Evolutionary conservation across 441 rosid genomes (phyloP).

Genomic region (Corymbia citriodora): DNA sequence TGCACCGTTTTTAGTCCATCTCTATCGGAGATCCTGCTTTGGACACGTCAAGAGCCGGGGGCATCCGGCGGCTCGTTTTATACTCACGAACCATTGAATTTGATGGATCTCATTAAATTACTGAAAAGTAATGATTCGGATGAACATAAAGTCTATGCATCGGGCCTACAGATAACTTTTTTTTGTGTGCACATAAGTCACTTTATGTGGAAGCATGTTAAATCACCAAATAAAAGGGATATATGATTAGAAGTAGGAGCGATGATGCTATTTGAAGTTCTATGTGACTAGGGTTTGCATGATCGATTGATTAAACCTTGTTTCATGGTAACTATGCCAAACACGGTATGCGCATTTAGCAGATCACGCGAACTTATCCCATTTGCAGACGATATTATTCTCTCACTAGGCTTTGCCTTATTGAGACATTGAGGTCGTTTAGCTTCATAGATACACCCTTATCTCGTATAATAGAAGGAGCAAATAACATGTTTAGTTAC

Average conservation of each 20-base stretch:
- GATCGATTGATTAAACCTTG: neutral
- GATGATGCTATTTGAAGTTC: neutral
- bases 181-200: neutral
- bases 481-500: too few species aligned
- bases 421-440: neutral
- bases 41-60: neutral
- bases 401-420: neutral
- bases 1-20: neutral
- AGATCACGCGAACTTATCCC: neutral
- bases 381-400: neutral
- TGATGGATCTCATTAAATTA: neutral
- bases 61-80: neutral
- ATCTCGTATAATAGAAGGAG: too few species aligned
- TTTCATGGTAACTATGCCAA: neutral
- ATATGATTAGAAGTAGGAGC: neutral
- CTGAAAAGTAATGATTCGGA: fast-evolving
- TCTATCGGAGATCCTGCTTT: neutral
- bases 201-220: neutral
- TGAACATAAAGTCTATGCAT: neutral
- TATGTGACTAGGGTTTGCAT: neutral
- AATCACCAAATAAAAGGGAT: neutral
- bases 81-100: neutral
- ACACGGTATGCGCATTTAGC: too few species aligned
- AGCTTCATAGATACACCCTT: too few species aligned
- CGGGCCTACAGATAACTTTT: neutral